phyloP scores from a whole-genome alignment of 305 asterid genomes.

The Fraxinus sp. region DNA sequence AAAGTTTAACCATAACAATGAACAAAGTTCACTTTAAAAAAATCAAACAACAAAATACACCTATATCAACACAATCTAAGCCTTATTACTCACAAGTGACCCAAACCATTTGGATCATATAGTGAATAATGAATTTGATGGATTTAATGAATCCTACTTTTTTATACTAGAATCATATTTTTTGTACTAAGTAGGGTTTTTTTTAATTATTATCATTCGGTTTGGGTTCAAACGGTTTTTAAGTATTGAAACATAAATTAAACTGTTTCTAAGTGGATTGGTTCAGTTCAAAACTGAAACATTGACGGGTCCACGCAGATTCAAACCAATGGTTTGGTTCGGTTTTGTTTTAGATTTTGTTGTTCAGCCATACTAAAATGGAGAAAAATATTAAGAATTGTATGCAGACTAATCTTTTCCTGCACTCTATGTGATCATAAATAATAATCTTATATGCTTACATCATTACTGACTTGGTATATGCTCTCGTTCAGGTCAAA shows the following conservation, averaged over 20 bases:
- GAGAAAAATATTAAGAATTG: not conserved
- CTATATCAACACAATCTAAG: not conserved
- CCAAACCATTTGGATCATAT: not conserved
- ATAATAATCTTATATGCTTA: not conserved
- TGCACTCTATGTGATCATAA: not conserved
- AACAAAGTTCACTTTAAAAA: not conserved
- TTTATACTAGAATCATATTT: not conserved
- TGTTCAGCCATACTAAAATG: not conserved
- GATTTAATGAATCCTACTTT: not conserved
- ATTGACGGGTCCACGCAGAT: not conserved
- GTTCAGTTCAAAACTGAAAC: not conserved
- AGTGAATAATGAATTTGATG: not conserved
- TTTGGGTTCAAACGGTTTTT: not conserved
- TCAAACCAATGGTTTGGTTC: not conserved
- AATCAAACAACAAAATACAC: not conserved
- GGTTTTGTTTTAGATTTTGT: not conserved
- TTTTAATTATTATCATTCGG: too few species aligned
- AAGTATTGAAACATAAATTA: too few species aligned
- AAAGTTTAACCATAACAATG: not conserved
- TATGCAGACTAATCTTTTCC: not conserved
- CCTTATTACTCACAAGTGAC: not conserved
- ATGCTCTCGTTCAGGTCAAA: slow-evolving; percentile 65
- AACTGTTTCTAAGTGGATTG: not conserved
- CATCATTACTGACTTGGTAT: slow-evolving; percentile 21
- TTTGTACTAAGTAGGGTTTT: not conserved